A percentile compares a stretch with the other conserved stretches of the same genome.
Conservation (phyloP, 2,329 filamentous ascomycete species). For the Ophiognomonia clavigignenti-juglandacearum region DNA sequence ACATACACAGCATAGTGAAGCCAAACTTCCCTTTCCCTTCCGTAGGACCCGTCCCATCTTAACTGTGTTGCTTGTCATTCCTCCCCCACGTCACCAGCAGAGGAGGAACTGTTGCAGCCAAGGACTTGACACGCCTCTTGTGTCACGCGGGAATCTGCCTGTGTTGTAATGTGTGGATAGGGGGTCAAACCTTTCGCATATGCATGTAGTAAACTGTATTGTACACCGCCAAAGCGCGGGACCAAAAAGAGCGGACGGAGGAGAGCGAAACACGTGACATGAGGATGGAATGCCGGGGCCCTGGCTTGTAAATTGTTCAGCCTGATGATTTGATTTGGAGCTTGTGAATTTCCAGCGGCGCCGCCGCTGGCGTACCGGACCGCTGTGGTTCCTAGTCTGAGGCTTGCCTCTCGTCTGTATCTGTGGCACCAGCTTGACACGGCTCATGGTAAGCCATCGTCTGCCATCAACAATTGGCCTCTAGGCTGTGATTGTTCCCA, state of each 20-base stretch:
- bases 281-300: neutral
- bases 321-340: slow-evolving; percentile 1
- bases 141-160: slow-evolving; percentile 5
- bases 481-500: neutral
- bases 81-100: too few species aligned
- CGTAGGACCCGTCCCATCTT: too few species aligned
- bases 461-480: neutral
- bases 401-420: slow-evolving; percentile 2
- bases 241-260: too few species aligned
- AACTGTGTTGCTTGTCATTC: too few species aligned
- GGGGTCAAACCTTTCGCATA: too few species aligned
- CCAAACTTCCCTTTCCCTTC: too few species aligned
- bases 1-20: too few species aligned
- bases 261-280: neutral
- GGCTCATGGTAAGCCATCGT: neutral
- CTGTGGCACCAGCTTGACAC: slow-evolving; percentile 8
- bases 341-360: neutral
- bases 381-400: neutral
- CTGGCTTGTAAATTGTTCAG: too few species aligned
- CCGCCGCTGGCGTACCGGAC: neutral
- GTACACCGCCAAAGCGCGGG: too few species aligned
- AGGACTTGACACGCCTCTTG: slow-evolving; percentile 1
- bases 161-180: neutral
- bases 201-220: too few species aligned
- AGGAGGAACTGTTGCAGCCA: too few species aligned